Percentiles rank a stretch among this genome's conserved stretches.
phyloP scores from a whole-genome alignment of 1,139 yeast species.

The Pichia kudriavzevii region DNA sequence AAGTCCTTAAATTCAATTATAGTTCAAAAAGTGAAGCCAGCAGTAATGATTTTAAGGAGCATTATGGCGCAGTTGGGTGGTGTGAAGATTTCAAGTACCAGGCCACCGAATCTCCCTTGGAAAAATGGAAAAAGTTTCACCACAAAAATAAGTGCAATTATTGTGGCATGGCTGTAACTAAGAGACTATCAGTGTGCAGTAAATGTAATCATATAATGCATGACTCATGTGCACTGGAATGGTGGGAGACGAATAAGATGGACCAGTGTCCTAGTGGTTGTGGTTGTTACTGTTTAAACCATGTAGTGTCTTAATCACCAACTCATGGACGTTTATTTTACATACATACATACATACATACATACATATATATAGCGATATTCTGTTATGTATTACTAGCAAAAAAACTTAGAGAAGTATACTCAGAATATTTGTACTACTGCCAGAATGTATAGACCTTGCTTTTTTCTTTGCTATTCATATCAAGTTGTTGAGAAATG shows the following conservation, averaged over 20 bases:
- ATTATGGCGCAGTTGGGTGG: constrained; percentile 39
- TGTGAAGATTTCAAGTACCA: constrained; percentile 18
- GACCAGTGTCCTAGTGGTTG: constrained; percentile 82
- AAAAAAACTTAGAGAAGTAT: too few species aligned
- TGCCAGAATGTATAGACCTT: too few species aligned
- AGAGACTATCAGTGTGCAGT: constrained; percentile 61
- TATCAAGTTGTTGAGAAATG: too few species aligned
- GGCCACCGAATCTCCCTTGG: background rate
- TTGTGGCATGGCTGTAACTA: constrained; percentile 55
- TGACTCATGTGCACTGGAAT: constrained; percentile 65
- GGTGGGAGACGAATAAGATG: constrained; percentile 60
- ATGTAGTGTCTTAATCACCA: too few species aligned
- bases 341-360: background rate
- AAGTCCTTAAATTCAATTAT: constrained; percentile 68
- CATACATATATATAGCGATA: too few species aligned
- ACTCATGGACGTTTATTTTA: too few species aligned
- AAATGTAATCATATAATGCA: constrained; percentile 77
- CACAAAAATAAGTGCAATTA: constrained; percentile 41
- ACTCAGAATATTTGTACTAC: too few species aligned
- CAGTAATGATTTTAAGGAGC: constrained; percentile 30
- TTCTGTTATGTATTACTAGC: background rate
- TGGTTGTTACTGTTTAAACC: constrained; percentile 66
- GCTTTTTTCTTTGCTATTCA: too few species aligned
- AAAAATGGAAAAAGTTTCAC: constrained; percentile 14
- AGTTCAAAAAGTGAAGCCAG: constrained; percentile 20